Evolutionary conservation across 2,329 filamentous ascomycete genomes (phyloP).

Genomic region (Ceratocystis diversiconidia): DNA sequence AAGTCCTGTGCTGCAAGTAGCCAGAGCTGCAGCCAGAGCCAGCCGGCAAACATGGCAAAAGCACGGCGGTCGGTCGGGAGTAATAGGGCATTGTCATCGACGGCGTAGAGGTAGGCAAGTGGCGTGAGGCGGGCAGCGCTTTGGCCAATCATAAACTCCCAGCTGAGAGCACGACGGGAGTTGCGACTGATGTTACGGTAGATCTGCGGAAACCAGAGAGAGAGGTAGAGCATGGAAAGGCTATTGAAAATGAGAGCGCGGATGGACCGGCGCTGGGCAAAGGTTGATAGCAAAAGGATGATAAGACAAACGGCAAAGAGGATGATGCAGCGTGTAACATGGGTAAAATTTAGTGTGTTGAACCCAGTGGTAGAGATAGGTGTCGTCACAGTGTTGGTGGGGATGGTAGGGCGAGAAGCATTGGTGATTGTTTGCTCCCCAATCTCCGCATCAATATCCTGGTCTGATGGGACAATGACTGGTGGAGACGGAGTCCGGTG

Average conservation of each 20-base stretch:
- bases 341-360: slow-evolving; percentile 34
- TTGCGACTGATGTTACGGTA: slow-evolving; percentile 80
- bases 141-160: slow-evolving; percentile 80
- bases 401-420: neutral
- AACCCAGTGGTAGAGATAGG: slow-evolving; percentile 23
- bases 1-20: slow-evolving; percentile 69
- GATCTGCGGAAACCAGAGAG: slow-evolving; percentile 87
- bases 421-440: slow-evolving; percentile 24
- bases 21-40: slow-evolving; percentile 80
- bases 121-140: slow-evolving; percentile 65
- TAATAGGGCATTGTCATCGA: slow-evolving; percentile 59
- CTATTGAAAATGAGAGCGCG: slow-evolving; percentile 46
- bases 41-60: slow-evolving; percentile 49
- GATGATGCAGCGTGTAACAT: slow-evolving; percentile 43
- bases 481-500: slow-evolving; percentile 17
- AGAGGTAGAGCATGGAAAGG: slow-evolving; percentile 63
- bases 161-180: slow-evolving; percentile 77
- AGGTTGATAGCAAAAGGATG: slow-evolving; percentile 45
- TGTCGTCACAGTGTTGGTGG: slow-evolving; percentile 24
- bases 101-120: slow-evolving; percentile 72
- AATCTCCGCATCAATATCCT: slow-evolving; percentile 49
- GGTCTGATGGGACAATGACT: slow-evolving; percentile 48
- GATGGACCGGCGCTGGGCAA: slow-evolving; percentile 43
- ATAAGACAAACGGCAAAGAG: slow-evolving; percentile 41
- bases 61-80: slow-evolving; percentile 58